Evolutionary conservation across 1,284 basidiomycete genomes (phyloP), one percentile per base, ranked within the genome.

Genomic region (Leccinum pachyderme): DNA sequence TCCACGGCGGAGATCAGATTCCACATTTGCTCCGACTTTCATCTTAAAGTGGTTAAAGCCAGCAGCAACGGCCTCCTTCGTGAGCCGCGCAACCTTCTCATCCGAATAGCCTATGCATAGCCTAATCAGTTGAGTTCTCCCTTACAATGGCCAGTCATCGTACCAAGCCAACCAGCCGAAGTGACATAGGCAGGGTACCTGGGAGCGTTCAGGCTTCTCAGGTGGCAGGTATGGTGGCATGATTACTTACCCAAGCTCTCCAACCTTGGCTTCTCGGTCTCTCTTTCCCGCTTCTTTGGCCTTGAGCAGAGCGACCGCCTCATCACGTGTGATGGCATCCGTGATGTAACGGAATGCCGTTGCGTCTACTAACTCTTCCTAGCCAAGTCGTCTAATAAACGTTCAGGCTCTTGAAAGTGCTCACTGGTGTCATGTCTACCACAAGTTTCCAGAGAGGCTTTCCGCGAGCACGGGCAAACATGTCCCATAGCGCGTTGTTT

Each of bases 41-140:
- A 96, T 94, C 78, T 95, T 95, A 82, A 96, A 95, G 75, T 95
- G 92, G 76, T 92, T 93, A 82, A 96, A 96, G 29, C 95, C 95
- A 50, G 83, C 84, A 27, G 80, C 74, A 52, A 98, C 80, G 29
- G 94, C 91, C 68, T 92, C 90, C 66, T 87, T 87, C 3, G 93
- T 97, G 52, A 98, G 81, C 15, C 86, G 82, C 3, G 85, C 83
- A 47, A 98, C 86, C 72, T 98, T 98, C 67, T 95, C 94, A 68
- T 98, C 94, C 29, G 82, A 83, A 76, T 98, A 98, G 12, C 68
- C 71, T 69, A 29, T 46, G 24, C 8, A 22, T 58, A 50, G 35
- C 1, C 27, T 5, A 2, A 32, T 57, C 27, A 64, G 57, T 33
- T 8, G 22, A 25, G 45, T 48, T 45, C 32, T 11, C 12, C 35